phyloP scores from a whole-genome alignment of 495 filamentous ascomycete genomes.

The Pyronema omphalodes region DNA sequence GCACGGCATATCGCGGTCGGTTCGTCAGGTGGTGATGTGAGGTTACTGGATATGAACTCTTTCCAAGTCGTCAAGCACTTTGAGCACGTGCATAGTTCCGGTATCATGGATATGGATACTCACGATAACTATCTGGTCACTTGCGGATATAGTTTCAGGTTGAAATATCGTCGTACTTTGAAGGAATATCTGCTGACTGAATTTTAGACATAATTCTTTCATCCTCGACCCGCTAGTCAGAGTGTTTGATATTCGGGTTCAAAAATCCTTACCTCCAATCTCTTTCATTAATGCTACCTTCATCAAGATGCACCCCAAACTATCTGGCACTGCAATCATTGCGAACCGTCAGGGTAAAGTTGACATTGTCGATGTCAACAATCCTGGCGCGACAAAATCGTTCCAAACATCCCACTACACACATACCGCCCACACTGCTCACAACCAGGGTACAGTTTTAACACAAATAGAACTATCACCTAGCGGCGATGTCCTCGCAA shows the following conservation, averaged over 20 bases:
- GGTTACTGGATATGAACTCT: slow-evolving; percentile 62
- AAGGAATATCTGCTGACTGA: slow-evolving; percentile 14
- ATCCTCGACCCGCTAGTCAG: slow-evolving; percentile 83
- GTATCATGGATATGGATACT: slow-evolving; percentile 88
- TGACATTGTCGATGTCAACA: slow-evolving; percentile 88
- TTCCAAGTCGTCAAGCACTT: slow-evolving; percentile 66
- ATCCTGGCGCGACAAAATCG: slow-evolving; percentile 61
- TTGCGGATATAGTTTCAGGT: slow-evolving; percentile 75
- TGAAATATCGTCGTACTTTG: slow-evolving; percentile 9
- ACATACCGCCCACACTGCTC: slow-evolving; percentile 47
- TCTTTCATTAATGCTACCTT: slow-evolving; percentile 85
- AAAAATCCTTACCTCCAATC: slow-evolving; percentile 67
- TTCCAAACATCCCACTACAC: slow-evolving; percentile 40
- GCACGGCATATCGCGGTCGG: slow-evolving; percentile 74
- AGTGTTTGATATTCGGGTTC: slow-evolving; percentile 79
- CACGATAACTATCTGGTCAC: slow-evolving; percentile 81
- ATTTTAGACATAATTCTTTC: slow-evolving; percentile 28
- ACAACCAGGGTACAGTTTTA: slow-evolving; percentile 29
- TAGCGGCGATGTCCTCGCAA: slow-evolving; percentile 70
- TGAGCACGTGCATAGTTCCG: slow-evolving; percentile 59
- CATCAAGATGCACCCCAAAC: slow-evolving; percentile 84
- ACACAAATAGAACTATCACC: slow-evolving; percentile 66
- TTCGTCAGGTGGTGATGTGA: slow-evolving; percentile 61
- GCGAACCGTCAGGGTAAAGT: slow-evolving; percentile 78
- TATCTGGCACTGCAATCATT: slow-evolving; percentile 83